Percentiles rank a stretch among this genome's conserved stretches.
These are phyloP conservation scores for Metahyphopichia silvanorum DNA, from an alignment of 805 yeast species.

Conservation along the genomic window DNA sequence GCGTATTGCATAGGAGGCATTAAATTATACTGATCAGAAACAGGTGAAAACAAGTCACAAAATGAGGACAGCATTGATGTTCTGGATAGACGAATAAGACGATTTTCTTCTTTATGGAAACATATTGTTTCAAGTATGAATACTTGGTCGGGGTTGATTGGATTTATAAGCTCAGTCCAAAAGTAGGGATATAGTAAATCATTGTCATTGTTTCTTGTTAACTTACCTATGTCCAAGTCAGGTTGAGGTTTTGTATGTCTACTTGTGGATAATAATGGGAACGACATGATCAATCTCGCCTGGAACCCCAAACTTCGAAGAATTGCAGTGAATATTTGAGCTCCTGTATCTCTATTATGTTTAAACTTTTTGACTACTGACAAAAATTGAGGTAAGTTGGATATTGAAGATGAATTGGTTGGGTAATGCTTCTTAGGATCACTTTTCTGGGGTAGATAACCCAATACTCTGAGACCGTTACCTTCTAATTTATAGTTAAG, in stretches of 20 bases:
- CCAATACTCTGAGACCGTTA: constrained; percentile 28
- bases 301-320: constrained; percentile 27
- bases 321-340: constrained; percentile 28
- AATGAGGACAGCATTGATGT: constrained; percentile 3
- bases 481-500: constrained; percentile 24
- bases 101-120: constrained; percentile 25
- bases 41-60: constrained; percentile 18
- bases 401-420: constrained; percentile 11
- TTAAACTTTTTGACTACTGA: constrained; percentile 16
- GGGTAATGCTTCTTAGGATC: constrained; percentile 16
- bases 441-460: constrained; percentile 16
- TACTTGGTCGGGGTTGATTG: constrained; percentile 19
- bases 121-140: constrained; percentile 24
- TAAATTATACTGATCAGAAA: constrained; percentile 16
- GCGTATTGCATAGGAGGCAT: constrained; percentile 30
- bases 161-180: constrained; percentile 35
- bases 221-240: constrained; percentile 13
- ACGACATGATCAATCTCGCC: constrained; percentile 26
- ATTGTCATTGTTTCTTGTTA: constrained; percentile 21
- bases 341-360: constrained; percentile 32
- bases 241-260: constrained; percentile 18
- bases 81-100: constrained; percentile 12
- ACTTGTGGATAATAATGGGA: constrained; percentile 20
- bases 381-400: constrained; percentile 6
- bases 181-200: constrained; percentile 33